Base-by-base conservation (phyloP, 805 yeast genomes). In the Myxozyma nipponensis region DNA sequence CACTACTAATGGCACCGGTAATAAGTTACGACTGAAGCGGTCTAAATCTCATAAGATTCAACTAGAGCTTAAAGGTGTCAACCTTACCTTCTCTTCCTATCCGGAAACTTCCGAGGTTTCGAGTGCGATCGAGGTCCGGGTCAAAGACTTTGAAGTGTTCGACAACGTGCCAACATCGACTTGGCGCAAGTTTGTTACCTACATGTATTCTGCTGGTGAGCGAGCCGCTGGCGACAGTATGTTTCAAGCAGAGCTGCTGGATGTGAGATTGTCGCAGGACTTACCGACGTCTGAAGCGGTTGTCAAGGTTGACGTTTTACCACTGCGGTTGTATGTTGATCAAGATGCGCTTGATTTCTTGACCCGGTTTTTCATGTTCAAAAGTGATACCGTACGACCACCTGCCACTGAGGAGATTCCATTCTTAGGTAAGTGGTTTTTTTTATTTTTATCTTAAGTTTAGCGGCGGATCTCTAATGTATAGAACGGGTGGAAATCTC, bases 341-440 rank as follows among this genome's bases (percentile, higher is more conserved):
- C 98, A 93, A 65, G 98, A 91, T 62, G 86, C 97, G 0, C 71
- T 89, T 18, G 96, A 89, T 49, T 90, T 91, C 58, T 59, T 89
- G 28, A 78, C 81, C 0, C 72, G 96, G 34, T 93, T 88, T 68
- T 79, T 84, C 30, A 89, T 82, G 52, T 93, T 93, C 64, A 83
- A 79, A 62, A 95, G 86, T 61, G 76, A 76, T 3, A 69, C 28
- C n/a, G 25, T 39, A 10, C 18, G 42, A 13, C 41, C 52, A 6
- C 39, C 53, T n/a, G 44, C 40, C 15, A 45, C 47, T 13, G 59
- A 49, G 6, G 64, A 50, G 30, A 52, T 47, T 30, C 57, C 60
- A 3, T 60, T 54, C 32, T 40, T 60, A 30, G 63, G 60, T 45
- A 42, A 47, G 53, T 34, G 18, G 6, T 28, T 1, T 7, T 15